These are phyloP conservation scores for Globisporangium parvum DNA, from an alignment of 352 stramenopile genomes.

Conservation along the genomic window DNA sequence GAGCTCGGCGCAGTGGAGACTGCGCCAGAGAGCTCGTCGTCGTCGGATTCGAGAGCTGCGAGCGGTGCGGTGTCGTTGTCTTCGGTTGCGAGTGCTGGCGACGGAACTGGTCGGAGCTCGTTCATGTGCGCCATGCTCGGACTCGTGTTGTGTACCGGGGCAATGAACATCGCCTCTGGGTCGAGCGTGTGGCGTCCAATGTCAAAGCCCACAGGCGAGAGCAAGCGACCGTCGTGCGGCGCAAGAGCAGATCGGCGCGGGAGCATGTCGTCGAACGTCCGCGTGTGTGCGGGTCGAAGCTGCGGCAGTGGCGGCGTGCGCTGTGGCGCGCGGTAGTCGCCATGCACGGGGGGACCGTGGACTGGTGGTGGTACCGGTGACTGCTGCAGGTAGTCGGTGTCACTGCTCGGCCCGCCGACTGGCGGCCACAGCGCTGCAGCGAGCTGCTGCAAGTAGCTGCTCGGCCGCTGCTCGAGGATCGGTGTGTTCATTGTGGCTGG, in stretches of 20 bases:
- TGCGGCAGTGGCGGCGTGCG: constrained; percentile 4
- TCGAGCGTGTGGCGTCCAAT: constrained; percentile 23
- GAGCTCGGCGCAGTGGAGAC: constrained; percentile 1
- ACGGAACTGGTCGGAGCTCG: constrained; percentile 24
- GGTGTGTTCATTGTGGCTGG: background rate
- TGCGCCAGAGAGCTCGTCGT: constrained; percentile 14
- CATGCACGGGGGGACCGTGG: background rate
- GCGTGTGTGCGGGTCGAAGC: too few species aligned
- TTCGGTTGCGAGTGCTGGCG: constrained; percentile 10
- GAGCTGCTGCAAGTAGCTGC: too few species aligned
- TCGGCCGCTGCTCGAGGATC: background rate
- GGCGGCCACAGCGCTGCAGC: background rate
- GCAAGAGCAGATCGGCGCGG: constrained; percentile 27
- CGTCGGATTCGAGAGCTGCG: background rate
- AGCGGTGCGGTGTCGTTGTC: background rate
- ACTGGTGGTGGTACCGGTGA: background rate
- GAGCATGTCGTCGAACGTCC: constrained; percentile 21
- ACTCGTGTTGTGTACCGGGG: constrained; percentile 15
- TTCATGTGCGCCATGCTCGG: constrained; percentile 27
- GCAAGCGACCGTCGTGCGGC: constrained; percentile 11
- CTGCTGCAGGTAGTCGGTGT: background rate
- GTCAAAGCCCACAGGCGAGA: constrained; percentile 12
- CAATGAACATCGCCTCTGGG: constrained; percentile 12
- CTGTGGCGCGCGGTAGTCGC: background rate
- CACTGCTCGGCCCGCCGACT: background rate